These are phyloP conservation scores for Penicillium verrucosum DNA, from an alignment of 2,329 filamentous ascomycete genomes.

Conservation along the genomic window DNA sequence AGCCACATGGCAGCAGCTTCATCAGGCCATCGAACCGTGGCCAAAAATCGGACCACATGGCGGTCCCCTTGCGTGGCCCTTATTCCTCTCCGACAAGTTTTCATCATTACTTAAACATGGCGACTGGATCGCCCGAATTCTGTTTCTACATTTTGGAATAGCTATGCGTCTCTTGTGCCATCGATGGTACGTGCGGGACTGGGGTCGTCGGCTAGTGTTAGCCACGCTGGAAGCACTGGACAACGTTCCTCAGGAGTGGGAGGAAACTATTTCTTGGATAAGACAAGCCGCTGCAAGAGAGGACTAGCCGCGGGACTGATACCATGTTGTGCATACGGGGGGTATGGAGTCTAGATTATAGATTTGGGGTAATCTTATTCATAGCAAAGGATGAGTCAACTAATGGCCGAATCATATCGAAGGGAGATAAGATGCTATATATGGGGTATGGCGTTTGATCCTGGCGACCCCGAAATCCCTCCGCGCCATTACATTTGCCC, in stretches of 20 bases:
- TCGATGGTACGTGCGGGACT: conserved; percentile 35
- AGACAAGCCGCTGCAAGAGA: conserved; percentile 22
- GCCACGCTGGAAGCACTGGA: conserved; percentile 27
- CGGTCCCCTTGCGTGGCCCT: conserved; percentile 31
- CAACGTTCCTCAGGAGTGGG: conserved; percentile 28
- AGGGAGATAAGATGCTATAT: background rate
- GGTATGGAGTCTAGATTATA: background rate
- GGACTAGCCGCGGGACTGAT: background rate
- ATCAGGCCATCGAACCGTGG: conserved; percentile 29
- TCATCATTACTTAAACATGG: conserved; percentile 26
- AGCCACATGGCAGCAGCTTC: conserved; percentile 26
- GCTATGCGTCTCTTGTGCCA: conserved; percentile 32
- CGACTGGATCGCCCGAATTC: conserved; percentile 31
- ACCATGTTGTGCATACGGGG: background rate
- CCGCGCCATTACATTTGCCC: background rate
- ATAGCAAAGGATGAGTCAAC: background rate
- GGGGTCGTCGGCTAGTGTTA: conserved; percentile 30
- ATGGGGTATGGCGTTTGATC: background rate
- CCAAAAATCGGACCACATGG: conserved; percentile 29
- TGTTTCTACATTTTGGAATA: conserved; percentile 33
- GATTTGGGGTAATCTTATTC: background rate
- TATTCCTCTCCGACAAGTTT: conserved; percentile 29
- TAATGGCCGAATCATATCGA: background rate
- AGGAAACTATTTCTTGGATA: conserved; percentile 29
- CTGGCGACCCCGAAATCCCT: background rate